Base-by-base conservation (phyloP, 495 filamentous ascomycete species). In the Penicillium malachiteum region DNA sequence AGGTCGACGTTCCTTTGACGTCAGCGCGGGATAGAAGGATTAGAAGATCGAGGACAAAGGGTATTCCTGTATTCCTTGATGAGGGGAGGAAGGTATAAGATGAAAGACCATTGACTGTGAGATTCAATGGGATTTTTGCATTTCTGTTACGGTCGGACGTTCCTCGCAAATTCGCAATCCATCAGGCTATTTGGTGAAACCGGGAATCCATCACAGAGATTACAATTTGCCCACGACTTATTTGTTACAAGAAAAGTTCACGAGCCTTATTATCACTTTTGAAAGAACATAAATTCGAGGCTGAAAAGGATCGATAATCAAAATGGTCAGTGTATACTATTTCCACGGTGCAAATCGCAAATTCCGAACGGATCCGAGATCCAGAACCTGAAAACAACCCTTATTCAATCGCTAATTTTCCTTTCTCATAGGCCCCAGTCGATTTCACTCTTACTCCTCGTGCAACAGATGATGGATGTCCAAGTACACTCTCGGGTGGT, bases 401-500 rank as follows among this genome's bases (percentile, higher is more conserved):
- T 9, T 21, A 9, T 12, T 32, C 31, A 13, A 37, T 37, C 1
- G 12, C 34, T 37, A 13, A 37, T 37, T 2, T 37, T 37, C 5
- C 5, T 37, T 1, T 3, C 2, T 26, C 7, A 5, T 3, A 67
- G 65, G 65, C 65, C 7, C 56, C 58, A 6, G 50, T 54, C 12
- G 44, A 56, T 52, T 39, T 46, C 10, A 56, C 42, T n/a, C 60
- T 72, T 44, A n/a, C 40, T 26, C 9, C 66, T 5, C 65, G 66
- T n/a, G 63, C 65, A 50, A 55, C 66, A 14, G 50, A 46, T 26
- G 55, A 54, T 13, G 58, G 43, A 30, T 75, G 75, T 55, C 65
- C 66, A 11, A 69, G 64, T n/a, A 78, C 68, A 13, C 70, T 85
- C 13, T 71, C 70, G 16, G 74, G 80, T 14, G 82, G 83, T 18